Conservation (phyloP, 768 basidiomycete species). For the Asterophora lycoperdoides region DNA sequence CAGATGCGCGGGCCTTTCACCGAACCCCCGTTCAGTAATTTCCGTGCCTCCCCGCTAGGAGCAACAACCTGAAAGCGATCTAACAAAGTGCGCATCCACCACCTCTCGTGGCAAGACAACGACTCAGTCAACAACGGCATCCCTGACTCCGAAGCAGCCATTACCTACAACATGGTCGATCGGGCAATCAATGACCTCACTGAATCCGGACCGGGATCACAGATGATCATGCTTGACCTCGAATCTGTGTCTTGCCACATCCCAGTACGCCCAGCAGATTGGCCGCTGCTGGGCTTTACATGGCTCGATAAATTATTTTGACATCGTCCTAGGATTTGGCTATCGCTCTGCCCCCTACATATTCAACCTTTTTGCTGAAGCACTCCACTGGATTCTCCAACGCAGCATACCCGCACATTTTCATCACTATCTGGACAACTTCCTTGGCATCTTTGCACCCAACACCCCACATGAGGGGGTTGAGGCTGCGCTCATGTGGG, state of each 20-base stretch:
- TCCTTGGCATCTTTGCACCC: constrained; percentile 24
- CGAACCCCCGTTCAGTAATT: constrained; percentile 14
- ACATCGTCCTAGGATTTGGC: constrained; percentile 30
- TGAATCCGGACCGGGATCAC: constrained; percentile 21
- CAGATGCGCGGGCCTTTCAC: constrained; percentile 21
- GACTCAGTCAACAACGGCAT: constrained; percentile 28
- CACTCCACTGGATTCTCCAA: too few species aligned
- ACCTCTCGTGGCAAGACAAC: constrained; percentile 20
- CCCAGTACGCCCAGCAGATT: constrained; percentile 26
- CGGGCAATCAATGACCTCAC: constrained; percentile 22
- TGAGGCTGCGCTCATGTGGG: constrained; percentile 25
- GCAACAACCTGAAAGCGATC: constrained; percentile 19
- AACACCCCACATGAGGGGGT: constrained; percentile 1
- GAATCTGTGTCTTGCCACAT: constrained; percentile 35
- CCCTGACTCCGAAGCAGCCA: constrained; percentile 24
- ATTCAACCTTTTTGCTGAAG: too few species aligned
- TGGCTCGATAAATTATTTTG: constrained; percentile 27
- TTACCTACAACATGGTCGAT: constrained; percentile 31
- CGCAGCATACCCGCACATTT: constrained; percentile 24
- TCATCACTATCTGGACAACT: constrained; percentile 34
- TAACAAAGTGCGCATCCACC: constrained; percentile 24
- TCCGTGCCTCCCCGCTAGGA: constrained; percentile 21
- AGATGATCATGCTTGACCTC: constrained; percentile 34
- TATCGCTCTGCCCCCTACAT: constrained; percentile 32
- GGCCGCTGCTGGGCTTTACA: constrained; percentile 29